Evolutionary conservation across 768 basidiomycete genomes (phyloP).

Genomic region (Saitozyma podzolica): DNA sequence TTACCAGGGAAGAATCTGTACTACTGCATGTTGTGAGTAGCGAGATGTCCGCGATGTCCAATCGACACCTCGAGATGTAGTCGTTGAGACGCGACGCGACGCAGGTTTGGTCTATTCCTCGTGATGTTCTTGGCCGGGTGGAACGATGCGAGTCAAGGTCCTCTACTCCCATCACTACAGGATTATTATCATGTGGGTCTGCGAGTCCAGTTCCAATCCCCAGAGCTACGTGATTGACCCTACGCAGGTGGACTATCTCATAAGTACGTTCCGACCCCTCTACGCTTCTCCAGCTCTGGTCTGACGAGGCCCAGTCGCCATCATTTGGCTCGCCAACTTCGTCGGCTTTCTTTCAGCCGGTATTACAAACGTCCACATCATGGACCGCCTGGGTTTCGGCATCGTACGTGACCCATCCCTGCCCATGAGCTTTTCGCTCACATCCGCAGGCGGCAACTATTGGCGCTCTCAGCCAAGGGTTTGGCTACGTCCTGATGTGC

Average conservation of each 20-base stretch:
- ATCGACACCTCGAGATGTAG: not conserved
- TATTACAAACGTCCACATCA: constrained; percentile 57
- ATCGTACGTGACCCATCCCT: constrained; percentile 19
- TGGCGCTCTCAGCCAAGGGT: constrained; percentile 29
- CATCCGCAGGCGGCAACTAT: constrained; percentile 8
- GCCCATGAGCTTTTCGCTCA: constrained; percentile 5
- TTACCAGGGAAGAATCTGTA: constrained; percentile 14
- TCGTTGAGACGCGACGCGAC: not conserved
- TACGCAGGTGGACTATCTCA: constrained; percentile 35
- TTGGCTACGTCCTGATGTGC: constrained; percentile 53
- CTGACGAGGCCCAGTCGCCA: constrained; percentile 52
- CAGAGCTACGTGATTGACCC: constrained; percentile 2
- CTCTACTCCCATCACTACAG: constrained; percentile 72
- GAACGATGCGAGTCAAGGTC: constrained; percentile 75
- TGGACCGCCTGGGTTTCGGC: constrained; percentile 51
- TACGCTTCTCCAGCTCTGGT: not conserved
- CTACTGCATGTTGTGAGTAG: constrained; percentile 26
- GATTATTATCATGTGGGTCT: constrained; percentile 57
- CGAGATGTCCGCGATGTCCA: not conserved
- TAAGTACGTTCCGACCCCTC: constrained; percentile 22
- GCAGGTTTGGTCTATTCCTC: constrained; percentile 28
- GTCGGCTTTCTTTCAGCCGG: constrained; percentile 59
- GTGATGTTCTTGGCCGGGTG: constrained; percentile 59
- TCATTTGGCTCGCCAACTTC: constrained; percentile 62
- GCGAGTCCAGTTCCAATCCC: not conserved